phyloP scores from a whole-genome alignment of 2,329 filamentous ascomycete genomes.

The Neopestalotiopsis sp. region DNA sequence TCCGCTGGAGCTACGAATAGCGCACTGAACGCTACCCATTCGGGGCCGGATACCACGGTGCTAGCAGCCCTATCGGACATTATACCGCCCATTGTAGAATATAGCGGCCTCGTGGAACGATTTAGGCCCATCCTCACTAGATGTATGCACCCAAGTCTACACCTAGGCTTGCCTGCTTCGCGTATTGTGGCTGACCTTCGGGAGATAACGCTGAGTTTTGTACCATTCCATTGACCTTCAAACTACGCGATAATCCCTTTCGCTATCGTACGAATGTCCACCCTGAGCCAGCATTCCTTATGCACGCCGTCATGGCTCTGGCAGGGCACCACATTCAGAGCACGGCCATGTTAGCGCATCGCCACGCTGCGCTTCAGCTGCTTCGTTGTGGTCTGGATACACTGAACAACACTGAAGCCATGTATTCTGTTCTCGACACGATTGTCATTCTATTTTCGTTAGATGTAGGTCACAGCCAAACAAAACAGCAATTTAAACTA shows the following conservation, averaged over 20 bases:
- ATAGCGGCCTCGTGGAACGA: not conserved
- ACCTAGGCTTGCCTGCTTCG: no score
- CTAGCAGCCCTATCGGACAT: not conserved
- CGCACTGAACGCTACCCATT: not conserved
- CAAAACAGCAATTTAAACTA: no score
- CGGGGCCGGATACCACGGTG: not conserved
- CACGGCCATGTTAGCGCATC: not conserved
- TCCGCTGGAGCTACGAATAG: not conserved
- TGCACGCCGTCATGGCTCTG: conserved; percentile 16
- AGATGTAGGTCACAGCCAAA: not conserved
- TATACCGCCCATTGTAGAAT: not conserved
- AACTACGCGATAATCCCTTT: conserved; percentile 14
- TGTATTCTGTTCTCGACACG: not conserved
- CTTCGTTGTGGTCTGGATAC: not conserved
- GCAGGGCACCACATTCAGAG: conserved; percentile 18
- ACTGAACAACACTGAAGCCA: not conserved
- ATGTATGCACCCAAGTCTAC: not conserved
- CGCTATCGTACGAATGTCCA: not conserved
- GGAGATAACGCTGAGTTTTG: conserved; percentile 18
- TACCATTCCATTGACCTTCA: conserved; percentile 16
- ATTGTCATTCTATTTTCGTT: not conserved
- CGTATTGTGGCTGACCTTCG: not conserved
- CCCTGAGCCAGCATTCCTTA: conserved; percentile 5
- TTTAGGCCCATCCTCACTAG: not conserved
- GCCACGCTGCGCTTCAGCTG: not conserved